These are phyloP conservation scores for Linanthus parryae DNA, from an alignment of 148 eudicot species.

Conservation along the genomic window DNA sequence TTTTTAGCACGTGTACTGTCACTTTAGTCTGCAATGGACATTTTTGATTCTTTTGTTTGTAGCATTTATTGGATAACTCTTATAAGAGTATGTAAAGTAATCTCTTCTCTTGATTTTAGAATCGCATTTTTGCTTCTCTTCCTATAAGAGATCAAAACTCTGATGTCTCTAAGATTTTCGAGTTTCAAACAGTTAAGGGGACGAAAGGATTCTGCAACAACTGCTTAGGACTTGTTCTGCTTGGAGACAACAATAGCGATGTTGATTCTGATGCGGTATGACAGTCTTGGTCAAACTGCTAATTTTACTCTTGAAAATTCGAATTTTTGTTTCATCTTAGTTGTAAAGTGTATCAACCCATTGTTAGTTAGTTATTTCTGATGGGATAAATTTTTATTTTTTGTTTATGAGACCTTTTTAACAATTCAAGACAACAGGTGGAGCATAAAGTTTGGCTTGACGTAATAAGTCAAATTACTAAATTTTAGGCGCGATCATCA, in stretches of 20 bases:
- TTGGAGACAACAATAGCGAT: slow-evolving; percentile 60
- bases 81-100: neutral
- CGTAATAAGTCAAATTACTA: no score
- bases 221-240: slow-evolving; percentile 77
- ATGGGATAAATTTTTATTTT: no score
- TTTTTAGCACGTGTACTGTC: no score
- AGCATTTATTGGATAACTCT: neutral
- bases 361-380: neutral
- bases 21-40: no score
- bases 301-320: neutral
- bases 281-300: neutral
- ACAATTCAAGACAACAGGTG: no score
- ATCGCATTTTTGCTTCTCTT: slow-evolving; percentile 59
- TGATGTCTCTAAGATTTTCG: slow-evolving; percentile 35
- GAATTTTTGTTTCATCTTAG: neutral
- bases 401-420: no score
- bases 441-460: no score
- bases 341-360: no score
- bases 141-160: slow-evolving; percentile 33
- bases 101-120: slow-evolving; percentile 21
- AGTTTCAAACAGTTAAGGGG: slow-evolving; percentile 42
- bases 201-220: slow-evolving; percentile 61
- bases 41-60: no score
- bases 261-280: slow-evolving; percentile 85
- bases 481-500: no score